Percentiles rank a stretch among this genome's conserved stretches.
Conservation (phyloP, 306 rosid genomes). For the Abrus precatorius region DNA sequence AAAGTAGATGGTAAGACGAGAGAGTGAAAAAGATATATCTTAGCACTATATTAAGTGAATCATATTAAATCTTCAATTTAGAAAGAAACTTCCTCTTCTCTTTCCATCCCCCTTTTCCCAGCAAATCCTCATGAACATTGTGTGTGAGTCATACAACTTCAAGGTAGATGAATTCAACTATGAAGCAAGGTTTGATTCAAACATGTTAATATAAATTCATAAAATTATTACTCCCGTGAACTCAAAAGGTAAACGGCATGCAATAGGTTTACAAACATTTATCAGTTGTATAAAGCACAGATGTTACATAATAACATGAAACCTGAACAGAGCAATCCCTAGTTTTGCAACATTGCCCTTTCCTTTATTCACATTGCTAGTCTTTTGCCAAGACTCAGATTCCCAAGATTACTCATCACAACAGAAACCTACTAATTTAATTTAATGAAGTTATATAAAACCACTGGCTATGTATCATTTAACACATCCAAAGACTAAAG, state of each 20-base stretch:
- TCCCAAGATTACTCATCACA: not conserved
- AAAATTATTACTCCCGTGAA: not conserved
- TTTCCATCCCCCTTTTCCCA: no score
- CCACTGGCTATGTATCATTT: not conserved
- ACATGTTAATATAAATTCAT: not conserved
- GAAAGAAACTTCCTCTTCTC: not conserved
- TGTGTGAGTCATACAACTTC: not conserved
- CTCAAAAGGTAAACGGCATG: not conserved
- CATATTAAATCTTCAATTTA: not conserved
- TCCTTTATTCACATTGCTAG: not conserved
- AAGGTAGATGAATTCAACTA: not conserved
- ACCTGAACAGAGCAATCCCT: not conserved
- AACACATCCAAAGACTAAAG: not conserved
- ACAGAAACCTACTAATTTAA: not conserved
- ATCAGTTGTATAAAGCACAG: not conserved
- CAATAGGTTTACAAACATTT: not conserved
- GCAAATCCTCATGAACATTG: not conserved
- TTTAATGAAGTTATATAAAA: not conserved
- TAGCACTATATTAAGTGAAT: not conserved
- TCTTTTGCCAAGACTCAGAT: not conserved
- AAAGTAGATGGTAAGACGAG: conserved; percentile 22
- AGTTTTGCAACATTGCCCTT: not conserved
- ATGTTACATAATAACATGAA: not conserved
- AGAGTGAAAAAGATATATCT: conserved; percentile 1
- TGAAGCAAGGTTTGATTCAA: not conserved